These are phyloP conservation scores for Boletus tomentosulus DNA, from an alignment of 768 basidiomycete species.

Conservation along the genomic window DNA sequence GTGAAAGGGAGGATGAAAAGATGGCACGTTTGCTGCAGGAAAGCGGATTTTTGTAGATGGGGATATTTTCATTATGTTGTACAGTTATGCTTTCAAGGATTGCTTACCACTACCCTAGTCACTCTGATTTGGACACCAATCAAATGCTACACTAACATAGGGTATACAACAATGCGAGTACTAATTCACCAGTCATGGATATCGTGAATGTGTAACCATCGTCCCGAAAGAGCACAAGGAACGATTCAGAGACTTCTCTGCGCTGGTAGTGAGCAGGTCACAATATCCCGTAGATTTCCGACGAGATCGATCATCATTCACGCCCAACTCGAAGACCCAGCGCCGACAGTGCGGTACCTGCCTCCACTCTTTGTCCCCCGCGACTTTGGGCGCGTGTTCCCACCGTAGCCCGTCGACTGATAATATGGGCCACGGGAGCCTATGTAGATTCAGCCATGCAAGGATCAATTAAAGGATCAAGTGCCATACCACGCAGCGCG, in stretches of 20 bases:
- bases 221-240: neutral
- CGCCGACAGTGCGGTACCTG: neutral
- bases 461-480: neutral
- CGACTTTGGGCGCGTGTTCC: constrained; percentile 11
- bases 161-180: neutral
- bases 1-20: constrained; percentile 95
- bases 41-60: constrained; percentile 70
- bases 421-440: constrained; percentile 16
- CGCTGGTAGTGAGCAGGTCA: neutral
- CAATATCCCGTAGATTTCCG: neutral
- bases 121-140: neutral
- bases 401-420: constrained; percentile 18
- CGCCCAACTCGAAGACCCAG: neutral
- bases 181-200: neutral
- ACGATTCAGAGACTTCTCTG: neutral
- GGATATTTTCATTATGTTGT: constrained; percentile 15
- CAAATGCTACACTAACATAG: neutral
- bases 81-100: constrained; percentile 14
- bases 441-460: neutral
- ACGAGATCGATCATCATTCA: neutral
- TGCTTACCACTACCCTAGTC: constrained; percentile 13
- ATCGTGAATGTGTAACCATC: neutral
- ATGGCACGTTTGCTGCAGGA: constrained; percentile 89
- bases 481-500: constrained; percentile 10
- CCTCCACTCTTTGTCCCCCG: neutral